A percentile compares a stretch with the other conserved stretches of the same genome.
phyloP scores from a whole-genome alignment of 306 rosid species.

The Vigna radiata region DNA sequence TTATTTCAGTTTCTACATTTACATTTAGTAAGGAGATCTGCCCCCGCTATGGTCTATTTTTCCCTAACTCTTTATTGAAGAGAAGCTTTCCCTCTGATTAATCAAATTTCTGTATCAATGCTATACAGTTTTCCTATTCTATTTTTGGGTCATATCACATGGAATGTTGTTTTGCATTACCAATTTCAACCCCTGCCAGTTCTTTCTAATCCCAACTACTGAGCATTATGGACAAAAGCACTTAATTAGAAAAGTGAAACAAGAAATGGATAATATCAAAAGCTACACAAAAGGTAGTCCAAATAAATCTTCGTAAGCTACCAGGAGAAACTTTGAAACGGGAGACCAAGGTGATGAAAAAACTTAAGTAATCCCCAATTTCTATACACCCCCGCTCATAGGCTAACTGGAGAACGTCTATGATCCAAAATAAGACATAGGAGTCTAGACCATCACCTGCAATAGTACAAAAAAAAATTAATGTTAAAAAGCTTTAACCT shows the following conservation, averaged over 20 bases:
- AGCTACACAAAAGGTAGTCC: neutral
- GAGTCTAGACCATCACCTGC: conserved; percentile 83
- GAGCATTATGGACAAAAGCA: conserved; percentile 26
- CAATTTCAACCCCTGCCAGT: neutral
- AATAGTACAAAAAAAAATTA: conserved; percentile 32
- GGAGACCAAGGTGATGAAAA: conserved; percentile 69
- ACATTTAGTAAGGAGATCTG: neutral
- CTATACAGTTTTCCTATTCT: neutral
- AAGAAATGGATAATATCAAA: conserved; percentile 23
- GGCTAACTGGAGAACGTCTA: conserved; percentile 76
- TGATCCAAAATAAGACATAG: conserved; percentile 50
- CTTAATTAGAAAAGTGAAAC: conserved; percentile 34
- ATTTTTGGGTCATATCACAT: too few relatives aligned
- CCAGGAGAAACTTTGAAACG: conserved; percentile 68
- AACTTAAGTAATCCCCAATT: conserved; percentile 69
- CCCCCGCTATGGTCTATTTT: neutral
- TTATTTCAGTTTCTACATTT: neutral
- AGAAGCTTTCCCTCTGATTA: neutral
- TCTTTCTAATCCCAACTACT: conserved; percentile 5
- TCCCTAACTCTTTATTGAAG: neutral
- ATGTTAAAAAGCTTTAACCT: conserved; percentile 3
- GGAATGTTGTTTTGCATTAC: too few relatives aligned
- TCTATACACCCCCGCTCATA: conserved; percentile 63
- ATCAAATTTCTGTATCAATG: neutral
- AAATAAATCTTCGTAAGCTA: conserved; percentile 45